These are phyloP conservation scores for Cordia subcordata DNA, from an alignment of 257 asterid genomes.

Conservation along the genomic window DNA sequence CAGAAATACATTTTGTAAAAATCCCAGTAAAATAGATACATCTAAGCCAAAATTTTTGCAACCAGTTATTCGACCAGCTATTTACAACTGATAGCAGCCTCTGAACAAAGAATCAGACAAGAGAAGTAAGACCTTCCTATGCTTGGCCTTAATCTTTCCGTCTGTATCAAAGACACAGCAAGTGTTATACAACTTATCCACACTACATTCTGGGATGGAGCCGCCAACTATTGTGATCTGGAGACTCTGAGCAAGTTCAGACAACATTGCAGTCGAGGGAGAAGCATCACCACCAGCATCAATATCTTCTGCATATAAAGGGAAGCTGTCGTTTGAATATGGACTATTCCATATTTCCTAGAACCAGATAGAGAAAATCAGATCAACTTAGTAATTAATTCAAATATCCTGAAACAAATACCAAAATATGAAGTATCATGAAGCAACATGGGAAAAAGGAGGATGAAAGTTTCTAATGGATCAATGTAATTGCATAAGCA, in stretches of 20 bases:
- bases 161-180: slow-evolving; percentile 75
- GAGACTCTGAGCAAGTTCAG: slow-evolving; percentile 58
- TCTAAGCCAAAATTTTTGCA: background rate
- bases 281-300: slow-evolving; percentile 61
- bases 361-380: slow-evolving; percentile 12
- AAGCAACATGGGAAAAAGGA: background rate
- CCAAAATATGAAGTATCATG: background rate
- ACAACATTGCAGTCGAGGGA: slow-evolving; percentile 77
- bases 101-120: slow-evolving; percentile 1
- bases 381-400: slow-evolving; percentile 6
- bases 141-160: slow-evolving; percentile 69
- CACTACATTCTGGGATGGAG: slow-evolving; percentile 74
- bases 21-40: slow-evolving; percentile 5
- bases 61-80: slow-evolving; percentile 4
- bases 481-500: too few species aligned
- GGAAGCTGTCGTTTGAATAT: slow-evolving; percentile 76
- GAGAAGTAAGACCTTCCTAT: slow-evolving; percentile 51
- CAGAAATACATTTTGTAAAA: slow-evolving; percentile 9
- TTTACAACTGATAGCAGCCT: background rate
- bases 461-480: too few species aligned
- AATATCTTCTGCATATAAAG: slow-evolving; percentile 78
- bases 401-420: background rate
- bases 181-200: slow-evolving; percentile 60
- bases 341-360: slow-evolving; percentile 94
- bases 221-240: slow-evolving; percentile 78